phyloP scores from a whole-genome alignment of 176 grass and related monocot genomes.

The Oryza glumipatula region DNA sequence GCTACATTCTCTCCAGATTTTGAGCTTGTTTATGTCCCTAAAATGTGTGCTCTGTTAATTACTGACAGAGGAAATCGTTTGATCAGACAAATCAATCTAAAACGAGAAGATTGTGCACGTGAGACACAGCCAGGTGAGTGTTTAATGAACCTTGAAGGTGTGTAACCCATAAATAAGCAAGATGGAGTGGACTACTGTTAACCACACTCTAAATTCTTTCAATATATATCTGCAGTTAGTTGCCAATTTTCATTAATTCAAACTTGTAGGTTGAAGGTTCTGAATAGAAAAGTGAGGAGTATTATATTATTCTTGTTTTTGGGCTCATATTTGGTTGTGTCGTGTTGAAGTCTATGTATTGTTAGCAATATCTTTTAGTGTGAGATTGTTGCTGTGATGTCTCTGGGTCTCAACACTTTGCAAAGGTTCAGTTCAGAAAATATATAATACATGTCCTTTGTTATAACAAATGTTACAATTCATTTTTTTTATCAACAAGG shows the following conservation, averaged over 20 bases:
- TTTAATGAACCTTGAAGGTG: neutral
- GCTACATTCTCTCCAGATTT: constrained; percentile 68
- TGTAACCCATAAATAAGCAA: neutral
- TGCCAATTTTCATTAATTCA: neutral
- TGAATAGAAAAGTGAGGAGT: neutral
- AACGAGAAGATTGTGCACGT: constrained; percentile 55
- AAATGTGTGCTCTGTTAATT: constrained; percentile 65
- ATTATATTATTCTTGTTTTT: neutral
- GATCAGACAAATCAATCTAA: constrained; percentile 72
- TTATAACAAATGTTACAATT: neutral
- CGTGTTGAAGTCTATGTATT: neutral
- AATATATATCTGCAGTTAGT: neutral
- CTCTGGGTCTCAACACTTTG: neutral
- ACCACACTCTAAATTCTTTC: neutral
- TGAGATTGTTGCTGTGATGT: constrained; percentile 1
- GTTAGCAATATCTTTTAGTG: neutral
- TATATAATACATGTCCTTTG: neutral
- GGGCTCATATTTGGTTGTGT: neutral
- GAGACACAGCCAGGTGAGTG: constrained; percentile 43
- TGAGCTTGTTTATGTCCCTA: constrained; percentile 67
- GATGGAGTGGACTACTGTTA: neutral
- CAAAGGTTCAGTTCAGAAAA: neutral
- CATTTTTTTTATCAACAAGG: neutral
- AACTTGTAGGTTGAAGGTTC: neutral
- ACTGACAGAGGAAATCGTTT: constrained; percentile 64